Conservation (phyloP, 1,139 yeast species). For the Cylindricascospora bacillispora region DNA sequence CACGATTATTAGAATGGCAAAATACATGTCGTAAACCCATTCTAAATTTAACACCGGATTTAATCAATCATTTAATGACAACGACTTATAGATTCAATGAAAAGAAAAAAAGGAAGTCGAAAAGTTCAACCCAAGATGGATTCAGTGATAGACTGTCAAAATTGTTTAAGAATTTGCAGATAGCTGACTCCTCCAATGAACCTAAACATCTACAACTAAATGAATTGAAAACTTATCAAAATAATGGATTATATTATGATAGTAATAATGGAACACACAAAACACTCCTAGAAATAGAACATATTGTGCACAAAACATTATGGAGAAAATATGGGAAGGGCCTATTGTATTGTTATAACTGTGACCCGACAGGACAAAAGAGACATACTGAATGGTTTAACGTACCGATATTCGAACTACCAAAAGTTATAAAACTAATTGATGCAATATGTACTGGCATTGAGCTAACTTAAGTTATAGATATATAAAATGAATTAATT, state of each 20-base stretch:
- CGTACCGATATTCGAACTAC: slow-evolving; percentile 18
- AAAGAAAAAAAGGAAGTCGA: slow-evolving; percentile 1
- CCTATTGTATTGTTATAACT: slow-evolving; percentile 19
- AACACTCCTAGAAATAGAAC: slow-evolving; percentile 14
- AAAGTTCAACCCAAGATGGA: slow-evolving; percentile 1
- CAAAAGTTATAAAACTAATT: slow-evolving; percentile 11
- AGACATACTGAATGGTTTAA: slow-evolving; percentile 23
- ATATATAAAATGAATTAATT: too few relatives aligned
- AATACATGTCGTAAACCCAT: slow-evolving; percentile 18
- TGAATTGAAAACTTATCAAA: slow-evolving; percentile 8
- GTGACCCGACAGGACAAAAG: slow-evolving; percentile 14
- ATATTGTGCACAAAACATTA: slow-evolving; percentile 14
- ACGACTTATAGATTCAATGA: neutral
- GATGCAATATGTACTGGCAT: slow-evolving; percentile 10
- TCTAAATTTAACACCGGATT: slow-evolving; percentile 16
- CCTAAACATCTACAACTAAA: neutral
- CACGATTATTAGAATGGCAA: slow-evolving; percentile 20
- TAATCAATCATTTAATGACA: slow-evolving; percentile 4
- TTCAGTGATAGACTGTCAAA: slow-evolving; percentile 1
- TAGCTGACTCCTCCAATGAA: neutral
- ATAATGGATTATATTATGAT: slow-evolving; percentile 18
- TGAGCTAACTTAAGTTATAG: too few relatives aligned
- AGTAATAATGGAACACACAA: slow-evolving; percentile 4
- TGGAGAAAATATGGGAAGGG: slow-evolving; percentile 24
- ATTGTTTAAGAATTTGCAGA: neutral